Evolutionary conservation across 2,329 filamentous ascomycete species (phyloP), one percentile per base, ranked within the genome.

Genomic region (Kalmusia sp.): DNA sequence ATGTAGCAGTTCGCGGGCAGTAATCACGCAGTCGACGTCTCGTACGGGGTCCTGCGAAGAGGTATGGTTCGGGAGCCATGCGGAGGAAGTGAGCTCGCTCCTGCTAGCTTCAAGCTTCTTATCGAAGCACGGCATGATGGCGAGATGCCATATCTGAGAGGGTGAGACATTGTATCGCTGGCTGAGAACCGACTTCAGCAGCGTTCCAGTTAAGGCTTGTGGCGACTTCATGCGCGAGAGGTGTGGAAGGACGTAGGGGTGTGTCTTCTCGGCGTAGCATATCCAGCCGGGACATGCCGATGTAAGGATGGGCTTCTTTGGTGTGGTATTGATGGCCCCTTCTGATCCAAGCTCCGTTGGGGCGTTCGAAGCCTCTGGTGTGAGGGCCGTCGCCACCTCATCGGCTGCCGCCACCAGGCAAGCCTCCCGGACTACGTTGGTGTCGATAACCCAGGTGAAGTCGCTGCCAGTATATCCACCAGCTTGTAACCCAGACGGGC

Each of bases 121-220:
- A 75, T 99, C 95, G 73, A 99, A 98, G 74, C 95, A 99, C 17
- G 95, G 95, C 95, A 99, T 99, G 39, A 99, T 83, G 11, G 93
- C 92, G 48, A 98, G 76, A 74, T 98, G 93, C 91, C 93, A 99
- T 71, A 99, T 92, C 62, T 87, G 86, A 58, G 88, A 87, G 0
- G 92, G 89, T 1, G 88, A 76, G 43, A 97, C 86, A 28, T 85
- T 85, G 57, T 93, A 82, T 47, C 80, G 83, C 61, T 85, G 86
- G 73, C 89, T 92, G 30, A 99, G 78, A 0, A 90, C 85, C 0
- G 92, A 93, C 76, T 99, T 99, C 50, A 99, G 74, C 35, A 98
- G 82, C 0, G 92, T 97, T 11, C 95, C 95, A 59, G 91, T 89
- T 47, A 99, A 77, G 22, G 95, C 93, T 75, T 99, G 95, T 12